These are phyloP conservation scores for Mortierella sp. DNA, from an alignment of 371 early-diverging fungal species.

Conservation along the genomic window DNA sequence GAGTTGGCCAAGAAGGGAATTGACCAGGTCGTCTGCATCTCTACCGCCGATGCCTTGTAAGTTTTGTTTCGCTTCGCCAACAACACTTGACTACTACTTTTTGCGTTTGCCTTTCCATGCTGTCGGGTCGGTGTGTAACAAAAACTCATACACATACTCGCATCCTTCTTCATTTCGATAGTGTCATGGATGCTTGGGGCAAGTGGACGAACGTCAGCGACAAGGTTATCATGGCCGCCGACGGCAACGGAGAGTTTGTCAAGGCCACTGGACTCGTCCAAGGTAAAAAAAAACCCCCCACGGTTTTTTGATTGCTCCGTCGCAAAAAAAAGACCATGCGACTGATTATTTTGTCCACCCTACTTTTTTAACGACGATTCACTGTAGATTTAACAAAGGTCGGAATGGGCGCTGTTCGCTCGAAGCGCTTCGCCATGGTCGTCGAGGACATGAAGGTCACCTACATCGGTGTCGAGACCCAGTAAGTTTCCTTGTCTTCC, in stretches of 20 bases:
- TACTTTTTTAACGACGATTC: neutral
- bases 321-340: neutral
- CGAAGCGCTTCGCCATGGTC: constrained; percentile 82
- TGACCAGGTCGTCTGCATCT: constrained; percentile 76
- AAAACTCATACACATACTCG: too few relatives aligned
- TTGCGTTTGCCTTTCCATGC: neutral
- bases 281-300: constrained; percentile 48
- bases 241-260: constrained; percentile 76
- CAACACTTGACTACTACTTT: neutral
- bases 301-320: too few relatives aligned
- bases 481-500: constrained; percentile 20
- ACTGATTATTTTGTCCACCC: constrained; percentile 7
- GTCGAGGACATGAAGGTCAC: constrained; percentile 77
- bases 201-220: constrained; percentile 66
- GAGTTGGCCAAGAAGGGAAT: constrained; percentile 79
- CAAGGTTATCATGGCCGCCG: constrained; percentile 76
- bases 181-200: constrained; percentile 86
- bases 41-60: constrained; percentile 78
- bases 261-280: constrained; percentile 74
- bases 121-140: too few relatives aligned
- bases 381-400: constrained; percentile 59
- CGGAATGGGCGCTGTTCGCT: constrained; percentile 66
- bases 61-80: constrained; percentile 29
- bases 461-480: constrained; percentile 80
- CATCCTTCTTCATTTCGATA: neutral